Evolutionary conservation across 768 basidiomycete species (phyloP), one percentile per base, ranked within the genome.

Genomic region (Glaciozyma martinii): DNA sequence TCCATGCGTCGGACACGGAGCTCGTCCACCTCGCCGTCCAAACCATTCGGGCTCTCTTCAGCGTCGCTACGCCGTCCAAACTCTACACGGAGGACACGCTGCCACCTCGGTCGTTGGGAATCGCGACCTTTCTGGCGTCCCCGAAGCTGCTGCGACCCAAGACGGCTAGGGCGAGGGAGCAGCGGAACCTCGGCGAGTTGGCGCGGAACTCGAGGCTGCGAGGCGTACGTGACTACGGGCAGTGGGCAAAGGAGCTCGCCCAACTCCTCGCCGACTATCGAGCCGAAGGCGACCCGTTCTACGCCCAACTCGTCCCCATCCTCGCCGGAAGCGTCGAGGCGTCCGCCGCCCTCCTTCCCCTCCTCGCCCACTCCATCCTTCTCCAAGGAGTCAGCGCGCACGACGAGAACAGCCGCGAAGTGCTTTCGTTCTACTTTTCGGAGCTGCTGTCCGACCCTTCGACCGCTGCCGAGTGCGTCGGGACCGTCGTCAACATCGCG

Each of bases 341-440:
- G 7, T 40, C 89, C 0, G 81, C 84, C 64, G 78, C 84, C 60
- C 76, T 87, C 21, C 78, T 94, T 9, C 90, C 93, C 0, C 77
- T 88, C 33, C 79, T 95, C 40, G 83, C 93, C 21, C 86, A 90
- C 71, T 81, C 81, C 1, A 66, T 87, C 5, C 80, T 98, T 15
- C 50, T 72, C 4, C 62, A 61, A 12, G 70, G 61, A 33, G 32
- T 10, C 56, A 55, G 8, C 32, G 50, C 55, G 15, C 59, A 30
- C 9, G 62, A 59, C 18, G 52, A 0, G 44, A 65, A 40, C 3
- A 42, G 25, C 40, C 49, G 52, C 27, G 27, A 42, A 10, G 60
- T 40, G 71, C 60, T 89, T 77, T 75, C 79, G 63, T 61, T 61
- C 3, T 88, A 87, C 72, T 85, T 91, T 76, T 76, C 80, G 0